Percentiles rank a stretch among this genome's conserved stretches.
Conservation (phyloP, 208 protist species). For the Novymonas esmeraldas region DNA sequence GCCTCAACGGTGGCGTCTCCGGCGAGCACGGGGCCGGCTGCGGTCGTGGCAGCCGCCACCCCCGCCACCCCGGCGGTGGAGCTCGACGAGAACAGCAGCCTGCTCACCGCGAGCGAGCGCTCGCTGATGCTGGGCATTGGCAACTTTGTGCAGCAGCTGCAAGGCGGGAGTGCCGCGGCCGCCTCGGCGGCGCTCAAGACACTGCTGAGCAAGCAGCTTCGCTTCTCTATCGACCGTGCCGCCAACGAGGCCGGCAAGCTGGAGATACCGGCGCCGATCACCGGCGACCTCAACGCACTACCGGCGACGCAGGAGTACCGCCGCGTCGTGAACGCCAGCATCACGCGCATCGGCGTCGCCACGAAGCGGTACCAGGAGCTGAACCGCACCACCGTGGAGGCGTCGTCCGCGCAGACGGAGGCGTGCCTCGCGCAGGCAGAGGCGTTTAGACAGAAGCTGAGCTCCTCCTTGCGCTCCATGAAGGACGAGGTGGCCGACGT, state of each 20-base stretch:
- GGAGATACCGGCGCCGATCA: slow-evolving; percentile 35
- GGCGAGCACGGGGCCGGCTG: slow-evolving; percentile 12
- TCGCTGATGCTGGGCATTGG: slow-evolving; percentile 71
- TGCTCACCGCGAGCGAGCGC: slow-evolving; percentile 60
- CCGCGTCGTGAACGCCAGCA: slow-evolving; percentile 51
- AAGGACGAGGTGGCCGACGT: slow-evolving; percentile 59
- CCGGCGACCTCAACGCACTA: slow-evolving; percentile 60
- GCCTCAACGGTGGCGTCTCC: slow-evolving; percentile 18
- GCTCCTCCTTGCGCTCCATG: slow-evolving; percentile 42
- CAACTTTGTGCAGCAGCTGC: slow-evolving; percentile 69
- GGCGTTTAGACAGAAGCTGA: slow-evolving; percentile 41
- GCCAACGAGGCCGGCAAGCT: slow-evolving; percentile 60
- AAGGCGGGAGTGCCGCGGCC: slow-evolving; percentile 52
- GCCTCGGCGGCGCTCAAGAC: slow-evolving; percentile 62
- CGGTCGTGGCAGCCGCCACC: background rate
- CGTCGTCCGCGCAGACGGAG: slow-evolving; percentile 35
- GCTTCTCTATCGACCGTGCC: slow-evolving; percentile 67
- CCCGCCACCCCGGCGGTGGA: background rate
- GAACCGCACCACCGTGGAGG: slow-evolving; percentile 42
- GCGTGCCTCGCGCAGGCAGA: slow-evolving; percentile 34
- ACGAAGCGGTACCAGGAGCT: slow-evolving; percentile 38
- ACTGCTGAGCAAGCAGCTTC: slow-evolving; percentile 69
- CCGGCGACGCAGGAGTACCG: slow-evolving; percentile 66
- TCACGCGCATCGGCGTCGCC: slow-evolving; percentile 43
- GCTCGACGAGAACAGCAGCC: slow-evolving; percentile 43